Conservation (phyloP, 805 yeast species). For the Lachancea lanzarotensis region DNA sequence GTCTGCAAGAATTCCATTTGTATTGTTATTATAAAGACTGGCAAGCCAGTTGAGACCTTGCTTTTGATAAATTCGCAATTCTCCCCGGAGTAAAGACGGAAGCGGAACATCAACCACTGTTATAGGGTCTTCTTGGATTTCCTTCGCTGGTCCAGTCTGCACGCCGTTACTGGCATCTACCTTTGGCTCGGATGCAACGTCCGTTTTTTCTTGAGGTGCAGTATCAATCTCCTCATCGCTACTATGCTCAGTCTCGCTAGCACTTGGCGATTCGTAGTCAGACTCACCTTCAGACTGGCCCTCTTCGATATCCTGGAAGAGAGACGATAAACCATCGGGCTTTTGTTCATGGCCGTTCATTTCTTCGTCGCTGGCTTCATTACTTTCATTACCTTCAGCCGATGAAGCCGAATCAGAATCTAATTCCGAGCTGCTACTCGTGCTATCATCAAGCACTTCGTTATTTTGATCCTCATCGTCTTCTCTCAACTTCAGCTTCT, state of each 20-base stretch:
- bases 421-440: conserved; percentile 6
- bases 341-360: conserved; percentile 6
- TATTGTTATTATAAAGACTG: conserved; percentile 80
- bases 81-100: conserved; percentile 75
- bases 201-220: background rate
- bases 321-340: conserved; percentile 15
- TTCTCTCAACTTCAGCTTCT: conserved; percentile 6
- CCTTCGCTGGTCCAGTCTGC: background rate
- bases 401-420: conserved; percentile 4
- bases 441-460: background rate
- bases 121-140: conserved; percentile 18
- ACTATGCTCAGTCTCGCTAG: conserved; percentile 29
- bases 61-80: conserved; percentile 83
- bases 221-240: conserved; percentile 1
- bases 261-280: conserved; percentile 20
- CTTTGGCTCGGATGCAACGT: conserved; percentile 6
- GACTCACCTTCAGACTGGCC: conserved; percentile 22
- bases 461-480: background rate
- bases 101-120: conserved; percentile 65
- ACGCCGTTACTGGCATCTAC: conserved; percentile 8
- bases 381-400: conserved; percentile 7
- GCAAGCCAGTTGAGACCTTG: conserved; percentile 98
- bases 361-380: background rate
- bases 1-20: conserved; percentile 96
- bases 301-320: conserved; percentile 23